Evolutionary conservation across 768 basidiomycete genomes (phyloP).

Genomic region (Cytidiella melzeri): DNA sequence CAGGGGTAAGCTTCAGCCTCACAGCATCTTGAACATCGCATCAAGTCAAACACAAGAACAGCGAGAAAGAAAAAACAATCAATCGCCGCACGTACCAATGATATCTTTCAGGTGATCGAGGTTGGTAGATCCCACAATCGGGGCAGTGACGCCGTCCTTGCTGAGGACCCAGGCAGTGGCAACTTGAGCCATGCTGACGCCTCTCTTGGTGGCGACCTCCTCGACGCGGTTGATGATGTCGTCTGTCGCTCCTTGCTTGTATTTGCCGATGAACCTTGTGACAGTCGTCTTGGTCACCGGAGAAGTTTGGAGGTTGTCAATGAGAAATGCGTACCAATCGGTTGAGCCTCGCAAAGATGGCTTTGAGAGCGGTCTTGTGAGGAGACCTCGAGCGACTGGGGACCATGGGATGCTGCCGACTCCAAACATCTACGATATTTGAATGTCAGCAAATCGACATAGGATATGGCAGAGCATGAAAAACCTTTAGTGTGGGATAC

Average conservation of each 20-base stretch:
- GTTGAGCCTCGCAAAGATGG: constrained; percentile 20
- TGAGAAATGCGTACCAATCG: constrained; percentile 18
- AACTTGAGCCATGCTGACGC: constrained; percentile 36
- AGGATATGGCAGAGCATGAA: no score
- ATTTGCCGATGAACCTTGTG: constrained; percentile 6
- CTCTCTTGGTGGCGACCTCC: constrained; percentile 33
- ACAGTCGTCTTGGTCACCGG: neutral
- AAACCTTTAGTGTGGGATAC: constrained; percentile 31
- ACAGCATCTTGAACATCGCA: constrained; percentile 34
- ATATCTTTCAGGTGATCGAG: constrained; percentile 36
- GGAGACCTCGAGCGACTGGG: constrained; percentile 30
- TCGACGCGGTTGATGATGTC: constrained; percentile 27
- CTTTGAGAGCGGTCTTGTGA: constrained; percentile 23
- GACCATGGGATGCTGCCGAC: constrained; percentile 38
- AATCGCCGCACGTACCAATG: constrained; percentile 24
- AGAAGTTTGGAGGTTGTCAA: neutral
- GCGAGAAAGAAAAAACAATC: no score
- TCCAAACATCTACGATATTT: constrained; percentile 29
- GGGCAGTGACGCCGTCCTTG: constrained; percentile 28
- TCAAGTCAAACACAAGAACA: no score
- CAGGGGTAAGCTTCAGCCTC: constrained; percentile 42
- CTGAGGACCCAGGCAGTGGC: constrained; percentile 32
- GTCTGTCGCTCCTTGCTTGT: constrained; percentile 11
- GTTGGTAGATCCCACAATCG: constrained; percentile 36
- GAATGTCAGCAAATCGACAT: no score